These are phyloP conservation scores for Aspergillus sp. DNA, from an alignment of 2,329 filamentous ascomycete genomes.

Conservation along the genomic window DNA sequence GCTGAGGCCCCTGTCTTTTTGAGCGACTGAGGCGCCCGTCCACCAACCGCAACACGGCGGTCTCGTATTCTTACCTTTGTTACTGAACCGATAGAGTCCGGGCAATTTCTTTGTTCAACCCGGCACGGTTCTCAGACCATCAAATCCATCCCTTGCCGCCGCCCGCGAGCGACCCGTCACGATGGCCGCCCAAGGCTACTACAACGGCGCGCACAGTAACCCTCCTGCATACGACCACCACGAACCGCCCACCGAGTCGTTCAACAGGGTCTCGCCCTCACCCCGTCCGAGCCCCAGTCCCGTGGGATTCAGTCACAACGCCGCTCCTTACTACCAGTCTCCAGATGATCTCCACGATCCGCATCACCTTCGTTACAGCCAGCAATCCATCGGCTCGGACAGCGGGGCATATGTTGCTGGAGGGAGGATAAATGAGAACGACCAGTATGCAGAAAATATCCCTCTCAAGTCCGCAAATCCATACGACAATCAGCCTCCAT, in stretches of 20 bases:
- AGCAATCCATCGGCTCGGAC: slow-evolving; percentile 38
- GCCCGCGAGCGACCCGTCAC: slow-evolving; percentile 22
- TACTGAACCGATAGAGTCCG: not conserved
- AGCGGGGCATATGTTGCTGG: slow-evolving; percentile 30
- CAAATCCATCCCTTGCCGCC: slow-evolving; percentile 4
- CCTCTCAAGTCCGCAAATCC: slow-evolving; percentile 38
- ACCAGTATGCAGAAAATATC: slow-evolving; percentile 44
- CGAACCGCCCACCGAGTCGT: slow-evolving; percentile 37
- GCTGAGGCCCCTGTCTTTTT: not conserved
- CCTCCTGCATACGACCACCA: slow-evolving; percentile 34
- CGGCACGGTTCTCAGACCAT: not conserved
- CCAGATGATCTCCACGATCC: slow-evolving; percentile 40
- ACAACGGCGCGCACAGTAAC: slow-evolving; percentile 47
- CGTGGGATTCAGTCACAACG: slow-evolving; percentile 17
- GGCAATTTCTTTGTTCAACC: not conserved
- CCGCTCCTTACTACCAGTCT: slow-evolving; percentile 36
- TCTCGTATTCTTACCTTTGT: not conserved
- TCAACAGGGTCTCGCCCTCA: slow-evolving; percentile 33
- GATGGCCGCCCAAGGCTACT: slow-evolving; percentile 69
- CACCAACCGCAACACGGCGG: not conserved
- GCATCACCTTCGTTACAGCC: slow-evolving; percentile 36
- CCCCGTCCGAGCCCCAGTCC: slow-evolving; percentile 21
- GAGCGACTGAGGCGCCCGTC: not conserved
- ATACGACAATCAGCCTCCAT: slow-evolving; percentile 33
- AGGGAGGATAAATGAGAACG: slow-evolving; percentile 31